Conservation (phyloP, 768 basidiomycete species). For the Galerina sulciceps region DNA sequence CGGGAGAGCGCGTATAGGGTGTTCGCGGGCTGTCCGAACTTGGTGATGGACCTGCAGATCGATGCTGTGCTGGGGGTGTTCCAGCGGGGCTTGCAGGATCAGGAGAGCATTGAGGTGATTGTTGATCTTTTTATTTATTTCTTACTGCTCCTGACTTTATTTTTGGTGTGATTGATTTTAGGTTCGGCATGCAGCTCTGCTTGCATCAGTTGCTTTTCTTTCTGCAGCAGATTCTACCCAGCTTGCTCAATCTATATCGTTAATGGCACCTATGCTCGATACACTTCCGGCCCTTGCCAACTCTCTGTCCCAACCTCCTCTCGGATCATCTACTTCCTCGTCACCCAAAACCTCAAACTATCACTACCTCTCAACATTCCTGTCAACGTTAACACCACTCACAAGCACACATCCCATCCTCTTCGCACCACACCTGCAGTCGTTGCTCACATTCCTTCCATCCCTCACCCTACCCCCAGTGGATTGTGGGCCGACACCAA, state of each 20-base stretch:
- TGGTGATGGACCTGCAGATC: slow-evolving; percentile 77
- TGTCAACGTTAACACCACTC: slow-evolving; percentile 72
- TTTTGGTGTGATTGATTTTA: slow-evolving; percentile 25
- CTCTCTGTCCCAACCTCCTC: slow-evolving; percentile 33
- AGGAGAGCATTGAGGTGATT: slow-evolving; percentile 62
- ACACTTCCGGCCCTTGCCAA: slow-evolving; percentile 64
- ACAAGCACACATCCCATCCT: slow-evolving; percentile 67
- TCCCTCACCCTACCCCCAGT: slow-evolving; percentile 66
- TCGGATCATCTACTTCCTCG: slow-evolving; percentile 20
- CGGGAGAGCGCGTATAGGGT: slow-evolving; percentile 72
- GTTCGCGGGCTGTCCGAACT: slow-evolving; percentile 74
- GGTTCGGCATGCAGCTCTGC: slow-evolving; percentile 76
- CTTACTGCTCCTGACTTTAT: not conserved
- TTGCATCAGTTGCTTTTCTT: slow-evolving; percentile 72
- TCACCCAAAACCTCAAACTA: slow-evolving; percentile 36
- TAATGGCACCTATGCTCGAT: slow-evolving; percentile 76
- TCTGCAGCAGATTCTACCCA: slow-evolving; percentile 63
- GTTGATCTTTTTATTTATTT: not conserved
- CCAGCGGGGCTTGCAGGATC: slow-evolving; percentile 69
- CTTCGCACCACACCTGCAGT: slow-evolving; percentile 74
- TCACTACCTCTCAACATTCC: slow-evolving; percentile 63
- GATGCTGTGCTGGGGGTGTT: slow-evolving; percentile 71
- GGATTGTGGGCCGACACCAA: slow-evolving; percentile 55
- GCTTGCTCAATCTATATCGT: slow-evolving; percentile 59
- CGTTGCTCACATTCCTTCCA: slow-evolving; percentile 72